Percentiles rank a stretch among this genome's conserved stretches.
Evolutionary conservation across 192 early-diverging fungal genomes (phyloP).

Genomic region (Thamnidium elegans): DNA sequence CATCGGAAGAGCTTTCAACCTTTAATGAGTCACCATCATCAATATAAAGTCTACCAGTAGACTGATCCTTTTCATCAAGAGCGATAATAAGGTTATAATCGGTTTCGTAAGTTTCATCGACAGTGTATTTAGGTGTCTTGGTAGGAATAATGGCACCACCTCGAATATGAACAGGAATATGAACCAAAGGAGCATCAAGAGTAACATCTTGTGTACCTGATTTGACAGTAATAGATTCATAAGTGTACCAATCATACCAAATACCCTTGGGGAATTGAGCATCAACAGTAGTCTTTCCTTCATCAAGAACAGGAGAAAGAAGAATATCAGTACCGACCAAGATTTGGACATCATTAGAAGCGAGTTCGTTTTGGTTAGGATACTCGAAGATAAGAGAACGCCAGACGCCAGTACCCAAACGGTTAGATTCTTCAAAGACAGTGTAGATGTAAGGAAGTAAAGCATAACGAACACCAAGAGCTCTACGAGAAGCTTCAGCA

Average conservation of each 20-base stretch:
- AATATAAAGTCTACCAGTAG: constrained; percentile 53
- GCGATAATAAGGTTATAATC: constrained; percentile 56
- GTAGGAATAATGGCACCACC: constrained; percentile 58
- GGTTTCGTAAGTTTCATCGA: constrained; percentile 38
- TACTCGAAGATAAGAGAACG: constrained; percentile 56
- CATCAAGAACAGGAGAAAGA: constrained; percentile 54
- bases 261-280: constrained; percentile 60
- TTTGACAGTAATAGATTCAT: constrained; percentile 25
- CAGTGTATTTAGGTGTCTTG: constrained; percentile 49
- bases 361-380: constrained; percentile 28
- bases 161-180: constrained; percentile 58
- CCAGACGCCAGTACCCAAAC: constrained; percentile 51
- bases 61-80: constrained; percentile 40
- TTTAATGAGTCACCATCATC: constrained; percentile 62
- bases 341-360: constrained; percentile 56
- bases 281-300: constrained; percentile 47
- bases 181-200: constrained; percentile 48
- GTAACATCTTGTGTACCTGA: constrained; percentile 25
- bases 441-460: constrained; percentile 67
- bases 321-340: constrained; percentile 57
- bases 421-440: constrained; percentile 43
- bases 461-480: constrained; percentile 54
- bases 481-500: constrained; percentile 50
- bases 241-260: constrained; percentile 63
- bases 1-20: constrained; percentile 21